Conservation (phyloP, 2,329 filamentous ascomycete species). For the Fusarium hainanense region DNA sequence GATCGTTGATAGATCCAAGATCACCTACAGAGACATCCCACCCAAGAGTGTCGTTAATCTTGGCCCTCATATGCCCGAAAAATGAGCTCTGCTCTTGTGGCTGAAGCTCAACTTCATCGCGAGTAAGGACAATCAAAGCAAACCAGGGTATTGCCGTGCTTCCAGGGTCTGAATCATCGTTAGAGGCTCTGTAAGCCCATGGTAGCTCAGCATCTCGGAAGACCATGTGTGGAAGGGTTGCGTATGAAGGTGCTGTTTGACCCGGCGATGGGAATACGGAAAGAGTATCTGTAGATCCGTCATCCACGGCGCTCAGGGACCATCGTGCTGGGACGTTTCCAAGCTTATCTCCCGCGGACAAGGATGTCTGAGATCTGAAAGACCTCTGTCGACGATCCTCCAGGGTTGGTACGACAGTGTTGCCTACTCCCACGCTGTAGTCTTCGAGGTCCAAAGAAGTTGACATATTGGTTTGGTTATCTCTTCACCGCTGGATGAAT, state of each 20-base stretch:
- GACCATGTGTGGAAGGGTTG: background rate
- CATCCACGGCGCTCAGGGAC: background rate
- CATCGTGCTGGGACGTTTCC: background rate
- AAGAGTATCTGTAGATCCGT: background rate
- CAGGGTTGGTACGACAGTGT: too few species aligned
- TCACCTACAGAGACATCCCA: background rate
- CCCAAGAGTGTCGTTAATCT: background rate
- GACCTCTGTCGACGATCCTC: background rate
- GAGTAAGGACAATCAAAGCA: background rate
- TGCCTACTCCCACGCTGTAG: background rate
- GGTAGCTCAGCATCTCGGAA: background rate
- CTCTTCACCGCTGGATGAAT: background rate
- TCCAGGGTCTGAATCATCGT: background rate
- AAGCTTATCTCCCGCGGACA: background rate
- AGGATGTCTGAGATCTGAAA: background rate
- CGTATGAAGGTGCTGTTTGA: background rate
- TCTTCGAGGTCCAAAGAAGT: accelerated
- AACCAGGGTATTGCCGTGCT: background rate
- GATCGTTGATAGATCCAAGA: background rate
- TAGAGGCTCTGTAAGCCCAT: background rate
- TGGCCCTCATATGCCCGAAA: accelerated
- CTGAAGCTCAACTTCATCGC: background rate
- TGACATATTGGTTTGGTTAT: background rate
- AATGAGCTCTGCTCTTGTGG: accelerated
- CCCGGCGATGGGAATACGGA: background rate